Percentiles rank a stretch among this genome's conserved stretches.
Conservation (phyloP, 1,139 yeast genomes). For the Magnusiomyces magnusii region DNA sequence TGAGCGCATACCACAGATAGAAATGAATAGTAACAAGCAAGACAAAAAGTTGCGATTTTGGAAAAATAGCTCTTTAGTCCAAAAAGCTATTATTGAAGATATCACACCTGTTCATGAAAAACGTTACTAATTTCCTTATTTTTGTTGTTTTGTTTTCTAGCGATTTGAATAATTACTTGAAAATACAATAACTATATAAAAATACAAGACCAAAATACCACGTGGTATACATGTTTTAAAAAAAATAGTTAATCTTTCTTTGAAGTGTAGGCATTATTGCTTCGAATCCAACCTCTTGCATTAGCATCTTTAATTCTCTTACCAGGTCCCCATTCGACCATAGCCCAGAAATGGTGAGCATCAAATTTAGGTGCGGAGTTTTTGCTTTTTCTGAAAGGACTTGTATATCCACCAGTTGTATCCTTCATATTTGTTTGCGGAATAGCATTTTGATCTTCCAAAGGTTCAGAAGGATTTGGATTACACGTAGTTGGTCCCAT, state of each 20-base stretch:
- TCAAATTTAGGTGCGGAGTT: conserved; percentile 42
- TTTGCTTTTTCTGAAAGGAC: conserved; percentile 13
- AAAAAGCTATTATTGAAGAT: background rate
- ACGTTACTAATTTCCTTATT: background rate
- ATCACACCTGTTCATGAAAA: background rate
- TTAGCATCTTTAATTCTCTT: conserved; percentile 44
- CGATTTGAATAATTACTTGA: no score
- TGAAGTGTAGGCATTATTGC: conserved; percentile 20
- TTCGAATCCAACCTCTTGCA: conserved; percentile 45
- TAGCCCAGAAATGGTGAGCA: conserved; percentile 54
- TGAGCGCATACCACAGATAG: background rate
- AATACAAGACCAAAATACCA: background rate
- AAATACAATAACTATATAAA: no score
- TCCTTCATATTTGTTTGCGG: background rate
- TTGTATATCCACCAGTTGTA: background rate
- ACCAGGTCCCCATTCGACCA: conserved; percentile 57
- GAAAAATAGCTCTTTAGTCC: background rate
- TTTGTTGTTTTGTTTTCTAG: background rate
- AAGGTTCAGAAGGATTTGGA: background rate
- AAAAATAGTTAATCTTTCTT: conserved; percentile 2
- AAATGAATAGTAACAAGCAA: background rate
- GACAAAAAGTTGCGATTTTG: background rate
- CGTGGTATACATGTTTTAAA: no score
- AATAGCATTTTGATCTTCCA: background rate
- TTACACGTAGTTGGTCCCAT: background rate